A percentile compares a stretch with the other conserved stretches of the same genome.
phyloP scores from a whole-genome alignment of 2,329 filamentous ascomycete species.

The Fusarium dimerum region DNA sequence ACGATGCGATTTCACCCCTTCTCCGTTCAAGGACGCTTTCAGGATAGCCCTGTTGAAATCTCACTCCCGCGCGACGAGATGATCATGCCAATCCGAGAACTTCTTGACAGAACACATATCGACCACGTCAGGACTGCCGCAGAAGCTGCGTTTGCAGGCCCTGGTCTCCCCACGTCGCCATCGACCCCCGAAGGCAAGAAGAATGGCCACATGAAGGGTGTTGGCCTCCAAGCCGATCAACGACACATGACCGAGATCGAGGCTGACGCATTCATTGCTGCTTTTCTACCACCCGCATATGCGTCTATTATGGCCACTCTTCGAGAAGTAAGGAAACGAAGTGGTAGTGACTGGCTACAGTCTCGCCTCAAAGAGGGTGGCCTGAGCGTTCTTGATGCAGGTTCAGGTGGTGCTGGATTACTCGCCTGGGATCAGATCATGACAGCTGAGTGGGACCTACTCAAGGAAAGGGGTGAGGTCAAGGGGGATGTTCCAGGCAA shows the following conservation, averaged over 20 bases:
- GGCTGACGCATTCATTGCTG: slow-evolving; percentile 70
- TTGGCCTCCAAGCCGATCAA: slow-evolving; percentile 65
- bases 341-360: slow-evolving; percentile 71
- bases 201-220: slow-evolving; percentile 61
- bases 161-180: slow-evolving; percentile 73
- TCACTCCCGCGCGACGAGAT: slow-evolving; percentile 72
- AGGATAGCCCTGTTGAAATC: slow-evolving; percentile 72
- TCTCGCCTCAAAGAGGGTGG: slow-evolving; percentile 58
- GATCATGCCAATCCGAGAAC: slow-evolving; percentile 65
- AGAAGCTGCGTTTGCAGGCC: slow-evolving; percentile 74
- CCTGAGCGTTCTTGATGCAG: slow-evolving; percentile 71
- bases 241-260: slow-evolving; percentile 73
- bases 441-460: slow-evolving; percentile 76
- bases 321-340: slow-evolving; percentile 71
- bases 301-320: slow-evolving; percentile 67
- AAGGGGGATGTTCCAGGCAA: slow-evolving; percentile 61
- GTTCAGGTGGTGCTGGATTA: slow-evolving; percentile 71
- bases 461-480: slow-evolving; percentile 54
- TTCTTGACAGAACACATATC: slow-evolving; percentile 68
- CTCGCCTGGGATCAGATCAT: slow-evolving; percentile 78
- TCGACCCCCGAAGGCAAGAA: slow-evolving; percentile 63
- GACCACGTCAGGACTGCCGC: slow-evolving; percentile 76
- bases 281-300: slow-evolving; percentile 70
- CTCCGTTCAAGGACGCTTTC: slow-evolving; percentile 73
- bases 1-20: slow-evolving; percentile 68